Percentiles rank a stretch among this genome's conserved stretches.
These are phyloP conservation scores for Aspergillus phoenicis DNA, from an alignment of 2,329 filamentous ascomycete species.

Conservation along the genomic window DNA sequence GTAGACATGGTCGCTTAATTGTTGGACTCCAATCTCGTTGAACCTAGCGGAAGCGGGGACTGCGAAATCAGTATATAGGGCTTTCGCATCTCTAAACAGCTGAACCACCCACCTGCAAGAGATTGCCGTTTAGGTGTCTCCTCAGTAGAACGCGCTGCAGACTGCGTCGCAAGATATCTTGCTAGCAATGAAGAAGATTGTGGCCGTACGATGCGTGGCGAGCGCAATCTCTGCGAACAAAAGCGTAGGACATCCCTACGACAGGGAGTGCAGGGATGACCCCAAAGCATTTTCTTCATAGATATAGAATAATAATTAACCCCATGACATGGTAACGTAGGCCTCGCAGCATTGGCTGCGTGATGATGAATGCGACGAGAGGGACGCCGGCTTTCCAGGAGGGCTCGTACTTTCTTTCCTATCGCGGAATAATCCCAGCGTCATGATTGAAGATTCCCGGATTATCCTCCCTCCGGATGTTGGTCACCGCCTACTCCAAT, in stretches of 20 bases:
- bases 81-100: background rate
- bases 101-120: slow-evolving; percentile 32
- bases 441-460: slow-evolving; percentile 16
- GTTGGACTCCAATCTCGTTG: slow-evolving; percentile 94
- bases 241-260: slow-evolving; percentile 34
- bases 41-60: slow-evolving; percentile 64
- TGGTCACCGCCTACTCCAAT: slow-evolving; percentile 17
- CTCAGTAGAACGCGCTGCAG: slow-evolving; percentile 16
- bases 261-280: slow-evolving; percentile 32
- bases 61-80: slow-evolving; percentile 24
- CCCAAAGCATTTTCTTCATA: slow-evolving; percentile 30
- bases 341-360: slow-evolving; percentile 22
- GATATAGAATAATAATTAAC: background rate
- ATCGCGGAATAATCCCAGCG: slow-evolving; percentile 20
- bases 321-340: slow-evolving; percentile 27
- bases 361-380: slow-evolving; percentile 6
- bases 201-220: slow-evolving; percentile 19
- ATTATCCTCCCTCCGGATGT: slow-evolving; percentile 14
- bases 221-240: slow-evolving; percentile 29
- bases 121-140: slow-evolving; percentile 17
- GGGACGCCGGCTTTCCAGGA: slow-evolving; percentile 1
- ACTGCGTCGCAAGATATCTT: slow-evolving; percentile 19
- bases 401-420: slow-evolving; percentile 21
- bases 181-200: slow-evolving; percentile 17
- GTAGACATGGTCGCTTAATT: slow-evolving; percentile 82